Conservation (phyloP, 345 rosid species). For the Hibiscus trionum region DNA sequence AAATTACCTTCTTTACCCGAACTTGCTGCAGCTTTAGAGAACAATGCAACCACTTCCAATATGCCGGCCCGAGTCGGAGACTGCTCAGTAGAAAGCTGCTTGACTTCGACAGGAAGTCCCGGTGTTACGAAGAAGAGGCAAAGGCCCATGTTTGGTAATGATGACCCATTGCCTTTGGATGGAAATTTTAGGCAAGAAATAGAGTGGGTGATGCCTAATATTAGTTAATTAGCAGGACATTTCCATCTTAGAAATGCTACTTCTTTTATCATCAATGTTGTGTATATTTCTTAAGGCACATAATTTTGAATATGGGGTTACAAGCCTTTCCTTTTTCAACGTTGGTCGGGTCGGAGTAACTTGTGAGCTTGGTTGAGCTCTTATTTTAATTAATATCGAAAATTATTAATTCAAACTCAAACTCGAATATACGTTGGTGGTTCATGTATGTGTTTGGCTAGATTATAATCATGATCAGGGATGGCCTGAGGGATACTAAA, state of each 20-base stretch:
- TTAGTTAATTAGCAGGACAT: constrained; percentile 23
- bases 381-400: too few relatives aligned
- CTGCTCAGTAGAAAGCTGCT: constrained; percentile 68
- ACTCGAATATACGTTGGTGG: too few relatives aligned
- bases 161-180: constrained; percentile 39
- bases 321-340: too few relatives aligned
- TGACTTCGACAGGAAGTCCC: constrained; percentile 60
- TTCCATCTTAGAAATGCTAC: constrained; percentile 22
- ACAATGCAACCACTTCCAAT: constrained; percentile 30
- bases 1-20: constrained; percentile 50
- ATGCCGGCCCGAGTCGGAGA: constrained; percentile 44
- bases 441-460: too few relatives aligned
- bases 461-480: too few relatives aligned
- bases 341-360: too few relatives aligned
- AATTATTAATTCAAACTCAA: too few relatives aligned
- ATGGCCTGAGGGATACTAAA: too few relatives aligned
- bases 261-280: neutral
- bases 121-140: constrained; percentile 58
- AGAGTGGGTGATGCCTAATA: constrained; percentile 66
- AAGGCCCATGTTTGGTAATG: constrained; percentile 43
- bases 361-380: too few relatives aligned
- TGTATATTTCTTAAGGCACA: constrained; percentile 22
- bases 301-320: constrained; percentile 8
- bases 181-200: constrained; percentile 48
- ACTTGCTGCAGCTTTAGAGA: constrained; percentile 55